phyloP scores from a whole-genome alignment of 1,284 basidiomycete species.

The Microbotryum intermedium region DNA sequence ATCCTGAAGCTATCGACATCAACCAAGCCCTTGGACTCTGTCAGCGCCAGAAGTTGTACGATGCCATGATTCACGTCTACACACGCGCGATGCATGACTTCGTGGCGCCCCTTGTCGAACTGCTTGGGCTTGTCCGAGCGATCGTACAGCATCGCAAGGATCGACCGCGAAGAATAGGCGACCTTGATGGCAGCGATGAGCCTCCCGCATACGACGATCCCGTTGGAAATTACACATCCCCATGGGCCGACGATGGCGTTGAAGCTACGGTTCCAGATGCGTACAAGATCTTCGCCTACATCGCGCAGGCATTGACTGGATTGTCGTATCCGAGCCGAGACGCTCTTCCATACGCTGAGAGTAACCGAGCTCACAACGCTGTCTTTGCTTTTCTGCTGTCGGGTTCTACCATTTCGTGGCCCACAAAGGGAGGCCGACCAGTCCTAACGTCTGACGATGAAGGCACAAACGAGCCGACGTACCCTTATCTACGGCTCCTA shows the following conservation, averaged over 20 bases:
- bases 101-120: conserved; percentile 76
- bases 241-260: conserved; percentile 38
- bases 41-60: conserved; percentile 71
- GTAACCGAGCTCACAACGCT: conserved; percentile 42
- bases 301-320: conserved; percentile 78
- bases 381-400: conserved; percentile 35
- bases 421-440: conserved; percentile 50
- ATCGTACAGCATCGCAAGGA: conserved; percentile 48
- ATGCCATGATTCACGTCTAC: conserved; percentile 90
- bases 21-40: conserved; percentile 86
- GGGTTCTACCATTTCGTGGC: conserved; percentile 36
- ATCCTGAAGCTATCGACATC: conserved; percentile 82
- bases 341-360: conserved; percentile 56
- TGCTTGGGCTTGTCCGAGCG: conserved; percentile 66
- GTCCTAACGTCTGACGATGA: conserved; percentile 25
- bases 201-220: background rate
- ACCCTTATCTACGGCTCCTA: conserved; percentile 78
- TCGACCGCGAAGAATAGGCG: conserved; percentile 37
- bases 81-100: conserved; percentile 81
- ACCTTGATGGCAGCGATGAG: conserved; percentile 8
- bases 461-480: conserved; percentile 40
- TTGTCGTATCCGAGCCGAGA: conserved; percentile 78
- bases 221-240: too few relatives aligned
- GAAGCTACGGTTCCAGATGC: conserved; percentile 63
- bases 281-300: conserved; percentile 87